These are phyloP conservation scores for Coemansia sp. DNA, from an alignment of 371 early-diverging fungal genomes.

Conservation along the genomic window DNA sequence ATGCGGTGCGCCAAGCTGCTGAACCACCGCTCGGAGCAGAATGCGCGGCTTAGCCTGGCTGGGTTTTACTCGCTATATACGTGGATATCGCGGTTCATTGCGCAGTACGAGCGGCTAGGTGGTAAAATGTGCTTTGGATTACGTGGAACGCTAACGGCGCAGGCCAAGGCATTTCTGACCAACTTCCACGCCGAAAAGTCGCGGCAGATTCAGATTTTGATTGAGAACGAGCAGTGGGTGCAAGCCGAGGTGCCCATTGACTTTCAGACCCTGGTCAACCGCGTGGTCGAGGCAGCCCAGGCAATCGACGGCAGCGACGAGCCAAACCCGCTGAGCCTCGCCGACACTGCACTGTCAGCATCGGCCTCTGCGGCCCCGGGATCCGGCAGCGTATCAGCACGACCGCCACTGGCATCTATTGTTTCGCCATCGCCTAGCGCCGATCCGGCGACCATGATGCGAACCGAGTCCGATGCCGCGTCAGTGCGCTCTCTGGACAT, in stretches of 20 bases:
- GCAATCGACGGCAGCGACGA: conserved; percentile 5
- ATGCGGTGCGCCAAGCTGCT: conserved; percentile 84
- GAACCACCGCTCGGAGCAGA: conserved; percentile 83
- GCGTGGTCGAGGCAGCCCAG: conserved; percentile 59
- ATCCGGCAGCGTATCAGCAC: not conserved
- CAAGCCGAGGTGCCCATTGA: conserved; percentile 88
- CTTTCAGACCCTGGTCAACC: conserved; percentile 81
- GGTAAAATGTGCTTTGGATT: conserved; percentile 83
- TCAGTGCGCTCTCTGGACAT: conserved; percentile 42
- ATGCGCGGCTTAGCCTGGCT: conserved; percentile 77
- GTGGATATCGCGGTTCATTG: conserved; percentile 75
- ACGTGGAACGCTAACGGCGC: conserved; percentile 73
- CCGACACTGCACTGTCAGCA: not conserved
- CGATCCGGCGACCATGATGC: not conserved
- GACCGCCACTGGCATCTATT: not conserved
- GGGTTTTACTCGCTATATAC: conserved; percentile 82
- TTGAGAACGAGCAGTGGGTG: conserved; percentile 95
- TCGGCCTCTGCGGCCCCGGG: not conserved
- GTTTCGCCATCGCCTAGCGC: not conserved
- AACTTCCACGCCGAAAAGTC: conserved; percentile 90
- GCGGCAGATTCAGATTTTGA: conserved; percentile 79
- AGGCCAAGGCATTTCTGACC: conserved; percentile 81
- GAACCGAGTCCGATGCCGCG: conserved; percentile 20
- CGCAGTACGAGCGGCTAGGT: conserved; percentile 58
- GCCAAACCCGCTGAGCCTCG: conserved; percentile 18